Conservation (phyloP, 306 rosid genomes). For the Trichosanthes cucumerina region DNA sequence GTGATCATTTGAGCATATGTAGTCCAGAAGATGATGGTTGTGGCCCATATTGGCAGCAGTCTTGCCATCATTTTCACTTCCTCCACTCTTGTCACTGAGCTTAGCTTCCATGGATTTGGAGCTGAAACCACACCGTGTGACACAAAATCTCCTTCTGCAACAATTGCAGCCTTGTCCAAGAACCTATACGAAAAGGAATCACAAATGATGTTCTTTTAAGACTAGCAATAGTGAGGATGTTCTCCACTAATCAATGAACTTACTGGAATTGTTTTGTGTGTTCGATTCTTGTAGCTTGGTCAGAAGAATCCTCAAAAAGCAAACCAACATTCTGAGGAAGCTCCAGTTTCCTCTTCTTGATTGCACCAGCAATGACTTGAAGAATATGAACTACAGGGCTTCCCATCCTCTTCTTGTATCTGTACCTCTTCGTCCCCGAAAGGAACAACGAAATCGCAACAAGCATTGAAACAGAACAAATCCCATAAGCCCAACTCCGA, state of each 20-base stretch:
- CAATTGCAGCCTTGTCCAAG: constrained; percentile 81
- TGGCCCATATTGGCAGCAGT: constrained; percentile 83
- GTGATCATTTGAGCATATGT: constrained; percentile 87
- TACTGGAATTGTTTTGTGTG: constrained; percentile 64
- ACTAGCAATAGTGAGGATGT: neutral
- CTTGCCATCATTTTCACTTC: constrained; percentile 88
- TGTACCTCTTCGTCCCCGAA: constrained; percentile 48
- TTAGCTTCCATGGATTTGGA: constrained; percentile 68
- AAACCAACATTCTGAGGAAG: constrained; percentile 32
- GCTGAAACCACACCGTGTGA: constrained; percentile 15
- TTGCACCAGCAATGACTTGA: constrained; percentile 59
- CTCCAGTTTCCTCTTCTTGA: constrained; percentile 47
- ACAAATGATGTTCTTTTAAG: neutral
- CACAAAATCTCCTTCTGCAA: constrained; percentile 49
- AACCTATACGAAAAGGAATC: constrained; percentile 20
- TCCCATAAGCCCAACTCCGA: constrained; percentile 74
- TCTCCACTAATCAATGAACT: neutral
- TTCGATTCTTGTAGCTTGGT: constrained; percentile 35
- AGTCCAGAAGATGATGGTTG: constrained; percentile 93
- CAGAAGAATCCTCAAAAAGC: constrained; percentile 60
- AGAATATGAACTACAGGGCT: constrained; percentile 78
- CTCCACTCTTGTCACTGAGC: constrained; percentile 70
- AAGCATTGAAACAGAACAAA: constrained; percentile 54
- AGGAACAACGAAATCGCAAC: constrained; percentile 44
- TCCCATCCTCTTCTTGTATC: constrained; percentile 64